Evolutionary conservation across 345 rosid species (phyloP).

Genomic region (Linum usitatissimum): DNA sequence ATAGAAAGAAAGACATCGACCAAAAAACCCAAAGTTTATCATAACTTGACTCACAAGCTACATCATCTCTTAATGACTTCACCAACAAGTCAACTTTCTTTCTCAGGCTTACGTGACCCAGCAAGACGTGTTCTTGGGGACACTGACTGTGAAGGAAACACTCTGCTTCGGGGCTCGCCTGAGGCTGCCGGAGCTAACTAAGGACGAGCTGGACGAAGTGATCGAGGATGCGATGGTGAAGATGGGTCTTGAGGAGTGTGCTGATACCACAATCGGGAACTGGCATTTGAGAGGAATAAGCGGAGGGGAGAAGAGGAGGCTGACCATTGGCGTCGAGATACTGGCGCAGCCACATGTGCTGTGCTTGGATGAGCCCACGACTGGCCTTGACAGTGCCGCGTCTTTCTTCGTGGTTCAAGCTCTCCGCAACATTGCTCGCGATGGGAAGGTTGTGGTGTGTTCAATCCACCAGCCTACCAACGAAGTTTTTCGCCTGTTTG

Average conservation of each 20-base stretch:
- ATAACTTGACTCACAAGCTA: too few species aligned
- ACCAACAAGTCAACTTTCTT: background rate
- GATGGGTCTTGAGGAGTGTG: slow-evolving; percentile 8
- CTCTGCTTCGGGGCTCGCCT: slow-evolving; percentile 1
- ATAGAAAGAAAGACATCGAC: too few species aligned
- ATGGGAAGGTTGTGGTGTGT: slow-evolving; percentile 4
- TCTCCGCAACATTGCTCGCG: slow-evolving; percentile 4
- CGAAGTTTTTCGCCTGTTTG: slow-evolving; percentile 6
- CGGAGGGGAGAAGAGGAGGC: slow-evolving; percentile 6
- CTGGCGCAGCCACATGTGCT: background rate
- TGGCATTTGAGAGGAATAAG: slow-evolving; percentile 9
- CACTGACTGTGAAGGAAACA: slow-evolving; percentile 7
- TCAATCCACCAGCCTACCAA: slow-evolving; percentile 5
- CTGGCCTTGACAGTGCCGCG: slow-evolving; percentile 7
- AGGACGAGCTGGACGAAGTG: background rate
- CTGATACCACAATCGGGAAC: slow-evolving; percentile 2
- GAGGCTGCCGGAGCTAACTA: background rate
- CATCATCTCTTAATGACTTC: too few species aligned
- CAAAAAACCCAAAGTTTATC: too few species aligned
- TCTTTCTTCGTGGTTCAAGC: slow-evolving; percentile 8
- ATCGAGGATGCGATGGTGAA: background rate
- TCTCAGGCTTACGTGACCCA: slow-evolving; percentile 5
- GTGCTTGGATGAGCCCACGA: slow-evolving; percentile 6
- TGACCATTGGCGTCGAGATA: slow-evolving; percentile 5
- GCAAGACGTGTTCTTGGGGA: slow-evolving; percentile 3